These are phyloP conservation scores for Solioccasus polychromus DNA, from an alignment of 768 basidiomycete genomes.

Conservation along the genomic window DNA sequence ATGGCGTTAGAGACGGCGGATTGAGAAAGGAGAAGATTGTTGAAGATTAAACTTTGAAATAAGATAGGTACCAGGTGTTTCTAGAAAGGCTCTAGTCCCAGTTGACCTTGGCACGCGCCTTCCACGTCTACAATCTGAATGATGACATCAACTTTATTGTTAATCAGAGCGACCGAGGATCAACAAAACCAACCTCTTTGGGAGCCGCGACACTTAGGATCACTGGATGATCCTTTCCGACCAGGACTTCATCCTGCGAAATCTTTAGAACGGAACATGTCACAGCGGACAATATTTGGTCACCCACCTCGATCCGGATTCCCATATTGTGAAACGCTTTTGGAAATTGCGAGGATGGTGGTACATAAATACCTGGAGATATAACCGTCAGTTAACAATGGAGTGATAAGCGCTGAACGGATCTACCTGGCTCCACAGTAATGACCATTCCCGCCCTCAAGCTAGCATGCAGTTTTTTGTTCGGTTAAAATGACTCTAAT, in stretches of 20 bases:
- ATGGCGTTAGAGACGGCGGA: conserved; percentile 41
- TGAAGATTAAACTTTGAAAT: background rate
- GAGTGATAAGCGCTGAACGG: background rate
- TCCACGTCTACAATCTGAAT: conserved; percentile 69
- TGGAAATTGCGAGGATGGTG: conserved; percentile 74
- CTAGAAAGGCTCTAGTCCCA: conserved; percentile 59
- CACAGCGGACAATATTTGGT: background rate
- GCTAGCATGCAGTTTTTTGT: conserved; percentile 35
- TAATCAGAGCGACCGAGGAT: background rate
- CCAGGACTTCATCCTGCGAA: conserved; percentile 66
- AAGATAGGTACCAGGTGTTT: conserved; percentile 5
- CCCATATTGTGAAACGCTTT: conserved; percentile 88
- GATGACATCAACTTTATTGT: conserved; percentile 1
- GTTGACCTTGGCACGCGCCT: conserved; percentile 69
- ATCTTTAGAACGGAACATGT: conserved; percentile 8
- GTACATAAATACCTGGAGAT: conserved; percentile 78
- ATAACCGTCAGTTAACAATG: conserved; percentile 7
- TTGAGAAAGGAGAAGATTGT: conserved; percentile 13
- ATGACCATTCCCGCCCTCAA: conserved; percentile 86
- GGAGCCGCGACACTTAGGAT: conserved; percentile 73
- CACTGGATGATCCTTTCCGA: conserved; percentile 56
- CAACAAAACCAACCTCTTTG: conserved; percentile 60
- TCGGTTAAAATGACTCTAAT: conserved; percentile 1
- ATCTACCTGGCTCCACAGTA: conserved; percentile 82
- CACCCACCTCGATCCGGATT: conserved; percentile 80